These are phyloP conservation scores for Casaregolazyma lundiana DNA, from an alignment of 1,139 yeast species.

Conservation along the genomic window DNA sequence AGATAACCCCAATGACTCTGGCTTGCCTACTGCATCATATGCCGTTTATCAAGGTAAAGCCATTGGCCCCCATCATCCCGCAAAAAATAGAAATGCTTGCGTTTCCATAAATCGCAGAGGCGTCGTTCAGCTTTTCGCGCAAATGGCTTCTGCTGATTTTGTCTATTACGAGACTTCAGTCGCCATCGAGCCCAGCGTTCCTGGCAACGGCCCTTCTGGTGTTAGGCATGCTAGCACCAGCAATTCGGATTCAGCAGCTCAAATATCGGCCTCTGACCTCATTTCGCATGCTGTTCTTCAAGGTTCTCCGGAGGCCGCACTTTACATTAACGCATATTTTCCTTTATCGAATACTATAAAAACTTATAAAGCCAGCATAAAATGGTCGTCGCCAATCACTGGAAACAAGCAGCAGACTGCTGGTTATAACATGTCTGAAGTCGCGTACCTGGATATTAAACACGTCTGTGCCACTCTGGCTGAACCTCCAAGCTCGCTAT, in stretches of 20 bases:
- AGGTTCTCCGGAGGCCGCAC: constrained; percentile 46
- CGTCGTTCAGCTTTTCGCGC: constrained; percentile 39
- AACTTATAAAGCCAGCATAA: constrained; percentile 46
- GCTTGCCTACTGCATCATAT: constrained; percentile 24
- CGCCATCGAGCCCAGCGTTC: constrained; percentile 20
- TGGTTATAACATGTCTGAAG: constrained; percentile 12
- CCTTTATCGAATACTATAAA: constrained; percentile 39
- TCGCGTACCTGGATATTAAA: constrained; percentile 7
- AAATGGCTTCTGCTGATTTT: constrained; percentile 24
- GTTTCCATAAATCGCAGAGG: constrained; percentile 64
- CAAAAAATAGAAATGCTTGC: constrained; percentile 66
- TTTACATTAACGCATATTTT: constrained; percentile 49
- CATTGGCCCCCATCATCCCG: constrained; percentile 64
- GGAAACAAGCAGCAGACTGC: constrained; percentile 12
- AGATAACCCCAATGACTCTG: constrained; percentile 3
- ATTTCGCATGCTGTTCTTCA: constrained; percentile 55
- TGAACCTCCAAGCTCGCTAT: neutral
- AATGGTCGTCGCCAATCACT: constrained; percentile 49
- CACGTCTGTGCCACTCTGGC: constrained; percentile 2
- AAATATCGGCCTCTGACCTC: constrained; percentile 11
- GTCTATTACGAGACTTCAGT: constrained; percentile 30
- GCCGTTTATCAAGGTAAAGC: constrained; percentile 55
- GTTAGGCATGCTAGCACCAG: neutral
- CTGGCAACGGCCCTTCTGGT: neutral
- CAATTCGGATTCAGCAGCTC: neutral